A percentile compares a stretch with the other conserved stretches of the same genome.
These are phyloP conservation scores for Nidula microcarpa DNA, from an alignment of 768 basidiomycete genomes.

Conservation along the genomic window DNA sequence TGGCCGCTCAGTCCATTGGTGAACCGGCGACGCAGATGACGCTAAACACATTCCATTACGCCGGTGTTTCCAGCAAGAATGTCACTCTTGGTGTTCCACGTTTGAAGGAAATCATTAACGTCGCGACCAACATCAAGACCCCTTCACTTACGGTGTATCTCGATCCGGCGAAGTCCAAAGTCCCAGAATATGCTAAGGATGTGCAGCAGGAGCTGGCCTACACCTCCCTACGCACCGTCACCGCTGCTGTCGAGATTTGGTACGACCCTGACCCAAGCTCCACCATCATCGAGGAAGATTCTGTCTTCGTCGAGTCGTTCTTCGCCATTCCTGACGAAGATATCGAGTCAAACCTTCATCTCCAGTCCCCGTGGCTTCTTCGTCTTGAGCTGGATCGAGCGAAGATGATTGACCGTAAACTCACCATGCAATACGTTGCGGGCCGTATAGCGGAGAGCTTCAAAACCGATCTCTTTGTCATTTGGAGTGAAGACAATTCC, in stretches of 20 bases:
- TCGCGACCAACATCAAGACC: slow-evolving; percentile 97
- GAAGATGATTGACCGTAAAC: slow-evolving; percentile 96
- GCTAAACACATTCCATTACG: slow-evolving; percentile 99
- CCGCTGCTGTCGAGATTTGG: slow-evolving; percentile 94
- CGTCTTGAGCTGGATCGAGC: slow-evolving; percentile 95
- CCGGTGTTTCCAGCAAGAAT: slow-evolving; percentile 99
- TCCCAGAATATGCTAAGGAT: slow-evolving; percentile 68
- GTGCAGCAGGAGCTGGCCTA: slow-evolving; percentile 93
- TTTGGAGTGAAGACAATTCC: slow-evolving; percentile 98
- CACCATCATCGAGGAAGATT: slow-evolving; percentile 95
- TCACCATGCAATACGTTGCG: slow-evolving; percentile 93
- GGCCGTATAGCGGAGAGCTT: slow-evolving; percentile 92
- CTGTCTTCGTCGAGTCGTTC: slow-evolving; percentile 96
- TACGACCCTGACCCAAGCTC: slow-evolving; percentile 91
- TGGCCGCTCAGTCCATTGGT: slow-evolving; percentile 98
- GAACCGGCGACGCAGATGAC: slow-evolving; percentile 99
- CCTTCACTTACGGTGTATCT: slow-evolving; percentile 94
- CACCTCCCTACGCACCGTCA: slow-evolving; percentile 91
- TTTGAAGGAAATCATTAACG: slow-evolving; percentile 98
- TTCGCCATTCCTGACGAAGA: slow-evolving; percentile 99
- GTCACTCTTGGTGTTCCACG: slow-evolving; percentile 99
- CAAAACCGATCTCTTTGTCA: slow-evolving; percentile 94
- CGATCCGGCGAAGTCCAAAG: slow-evolving; percentile 62
- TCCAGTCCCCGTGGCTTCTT: slow-evolving; percentile 96
- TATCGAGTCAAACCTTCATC: slow-evolving; percentile 83